Evolutionary conservation across 1,139 yeast genomes (phyloP).

Genomic region (Nakaseomyces nivariensis): DNA sequence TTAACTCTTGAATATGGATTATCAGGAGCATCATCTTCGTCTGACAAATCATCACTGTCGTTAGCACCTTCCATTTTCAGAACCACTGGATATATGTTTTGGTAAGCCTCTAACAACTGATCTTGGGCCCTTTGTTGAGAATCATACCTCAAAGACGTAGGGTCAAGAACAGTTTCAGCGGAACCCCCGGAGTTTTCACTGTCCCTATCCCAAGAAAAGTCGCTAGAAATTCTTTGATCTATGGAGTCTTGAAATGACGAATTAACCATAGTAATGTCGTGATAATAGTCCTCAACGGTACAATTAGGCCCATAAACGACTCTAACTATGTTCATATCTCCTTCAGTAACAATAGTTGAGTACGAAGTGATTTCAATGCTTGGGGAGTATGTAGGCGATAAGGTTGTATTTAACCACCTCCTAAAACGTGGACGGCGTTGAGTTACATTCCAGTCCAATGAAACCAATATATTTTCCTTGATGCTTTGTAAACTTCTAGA

Average conservation of each 20-base stretch:
- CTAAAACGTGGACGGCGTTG: neutral
- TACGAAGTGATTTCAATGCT: neutral
- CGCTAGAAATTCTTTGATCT: neutral
- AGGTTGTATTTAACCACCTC: neutral
- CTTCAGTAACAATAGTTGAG: neutral
- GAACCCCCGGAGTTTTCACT: neutral
- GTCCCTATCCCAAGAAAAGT: neutral
- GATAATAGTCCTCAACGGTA: neutral
- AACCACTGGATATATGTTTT: neutral
- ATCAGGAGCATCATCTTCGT: neutral
- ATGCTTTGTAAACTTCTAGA: neutral
- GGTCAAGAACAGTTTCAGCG: neutral
- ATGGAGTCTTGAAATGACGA: neutral
- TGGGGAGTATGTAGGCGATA: neutral
- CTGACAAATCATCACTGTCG: neutral
- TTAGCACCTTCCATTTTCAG: neutral
- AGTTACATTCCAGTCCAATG: neutral
- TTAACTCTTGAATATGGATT: neutral
- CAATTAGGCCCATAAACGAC: neutral
- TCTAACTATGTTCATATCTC: neutral
- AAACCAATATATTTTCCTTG: neutral
- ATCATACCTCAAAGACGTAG: neutral
- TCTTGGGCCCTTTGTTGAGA: constrained; percentile 1
- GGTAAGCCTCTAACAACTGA: neutral
- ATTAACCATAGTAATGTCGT: neutral